Percentiles rank a stretch among this genome's conserved stretches.
Conservation (phyloP, 2,329 filamentous ascomycete genomes). For the Scleromitrula shiraiana region DNA sequence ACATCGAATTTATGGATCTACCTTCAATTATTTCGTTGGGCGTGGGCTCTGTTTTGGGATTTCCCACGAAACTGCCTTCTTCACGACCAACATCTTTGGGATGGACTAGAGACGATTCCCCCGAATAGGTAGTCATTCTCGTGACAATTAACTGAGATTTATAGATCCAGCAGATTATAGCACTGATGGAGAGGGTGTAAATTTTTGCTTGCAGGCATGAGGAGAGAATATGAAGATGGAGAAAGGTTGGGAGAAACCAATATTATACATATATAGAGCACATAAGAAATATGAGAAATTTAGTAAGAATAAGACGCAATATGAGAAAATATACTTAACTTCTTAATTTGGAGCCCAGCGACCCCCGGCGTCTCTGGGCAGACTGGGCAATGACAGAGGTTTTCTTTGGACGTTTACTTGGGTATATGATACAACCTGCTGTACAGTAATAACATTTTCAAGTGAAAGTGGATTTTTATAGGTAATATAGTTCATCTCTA, state of each 20-base stretch:
- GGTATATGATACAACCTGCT: background rate
- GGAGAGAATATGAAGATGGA: no score
- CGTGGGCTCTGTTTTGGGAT: no score
- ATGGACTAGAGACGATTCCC: no score
- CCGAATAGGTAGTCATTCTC: no score
- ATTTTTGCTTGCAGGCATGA: no score
- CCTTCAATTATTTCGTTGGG: constrained; percentile 1
- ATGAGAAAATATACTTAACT: background rate
- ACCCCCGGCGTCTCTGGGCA: background rate
- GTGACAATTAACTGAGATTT: no score
- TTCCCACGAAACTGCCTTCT: no score
- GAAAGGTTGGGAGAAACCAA: no score
- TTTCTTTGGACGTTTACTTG: background rate
- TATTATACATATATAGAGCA: background rate
- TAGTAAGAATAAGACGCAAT: background rate
- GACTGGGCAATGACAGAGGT: background rate
- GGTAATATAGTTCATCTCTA: background rate
- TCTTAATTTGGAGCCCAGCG: background rate
- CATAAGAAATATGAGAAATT: background rate
- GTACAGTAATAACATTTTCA: background rate
- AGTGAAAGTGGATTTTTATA: background rate
- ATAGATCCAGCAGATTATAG: no score
- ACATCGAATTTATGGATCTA: background rate
- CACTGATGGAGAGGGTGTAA: no score
- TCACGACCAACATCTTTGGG: no score